phyloP scores from a whole-genome alignment of 257 asterid genomes.

The Solanum chilense region DNA sequence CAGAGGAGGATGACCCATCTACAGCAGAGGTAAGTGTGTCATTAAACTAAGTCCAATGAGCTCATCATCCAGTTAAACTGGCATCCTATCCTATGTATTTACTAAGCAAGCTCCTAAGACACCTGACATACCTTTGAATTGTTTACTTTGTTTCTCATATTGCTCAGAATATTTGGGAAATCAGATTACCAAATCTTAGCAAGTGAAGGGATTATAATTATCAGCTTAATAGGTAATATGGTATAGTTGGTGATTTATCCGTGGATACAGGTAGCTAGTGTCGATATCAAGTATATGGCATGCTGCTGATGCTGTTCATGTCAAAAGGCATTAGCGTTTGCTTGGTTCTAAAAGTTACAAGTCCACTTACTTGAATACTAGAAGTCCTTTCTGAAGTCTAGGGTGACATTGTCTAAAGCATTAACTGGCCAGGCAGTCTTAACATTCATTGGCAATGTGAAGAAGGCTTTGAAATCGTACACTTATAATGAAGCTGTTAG shows the following conservation, averaged over 20 bases:
- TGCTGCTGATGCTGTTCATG: not conserved
- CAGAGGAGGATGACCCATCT: constrained; percentile 40
- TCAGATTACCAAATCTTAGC: not conserved
- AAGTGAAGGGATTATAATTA: not conserved
- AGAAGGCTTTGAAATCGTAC: not conserved
- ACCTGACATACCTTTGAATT: not conserved
- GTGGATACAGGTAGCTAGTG: not conserved
- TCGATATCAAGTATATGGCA: not conserved
- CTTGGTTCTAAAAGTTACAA: not conserved
- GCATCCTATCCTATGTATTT: not conserved
- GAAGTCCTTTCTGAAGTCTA: not conserved
- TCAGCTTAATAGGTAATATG: not conserved
- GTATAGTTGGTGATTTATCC: not conserved
- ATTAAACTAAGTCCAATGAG: not conserved
- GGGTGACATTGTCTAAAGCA: not conserved
- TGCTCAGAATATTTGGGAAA: not conserved
- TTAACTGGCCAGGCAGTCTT: not conserved
- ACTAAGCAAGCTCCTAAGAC: not conserved
- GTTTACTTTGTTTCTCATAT: not conserved
- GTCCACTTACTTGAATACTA: not conserved
- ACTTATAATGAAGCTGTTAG: not conserved
- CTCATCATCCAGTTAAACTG: not conserved
- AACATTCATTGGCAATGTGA: not conserved
- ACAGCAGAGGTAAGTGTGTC: constrained; percentile 42
- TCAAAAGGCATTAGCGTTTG: not conserved